Percentiles rank a stretch among this genome's conserved stretches.
These are phyloP conservation scores for Actinomortierella wolfii DNA, from an alignment of 371 early-diverging fungal species.

Conservation along the genomic window DNA sequence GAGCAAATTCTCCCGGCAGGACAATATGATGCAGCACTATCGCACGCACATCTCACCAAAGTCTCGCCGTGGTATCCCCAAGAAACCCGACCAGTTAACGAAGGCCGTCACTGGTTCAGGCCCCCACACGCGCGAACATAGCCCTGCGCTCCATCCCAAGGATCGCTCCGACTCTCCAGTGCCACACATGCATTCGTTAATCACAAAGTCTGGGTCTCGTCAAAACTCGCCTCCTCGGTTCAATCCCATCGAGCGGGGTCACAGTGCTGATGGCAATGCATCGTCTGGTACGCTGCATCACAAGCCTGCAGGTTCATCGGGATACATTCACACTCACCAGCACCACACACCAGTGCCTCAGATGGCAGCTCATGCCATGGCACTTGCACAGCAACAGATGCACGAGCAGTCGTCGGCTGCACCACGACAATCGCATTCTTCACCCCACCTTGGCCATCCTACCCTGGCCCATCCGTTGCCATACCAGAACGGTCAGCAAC, in stretches of 20 bases:
- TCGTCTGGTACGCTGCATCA: slow-evolving; percentile 20
- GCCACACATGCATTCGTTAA: too few species aligned
- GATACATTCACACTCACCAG: slow-evolving; percentile 34
- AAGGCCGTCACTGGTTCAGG: too few species aligned
- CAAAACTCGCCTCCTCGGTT: slow-evolving; percentile 39
- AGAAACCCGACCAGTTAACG: slow-evolving; percentile 17
- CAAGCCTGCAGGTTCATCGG: slow-evolving; percentile 31
- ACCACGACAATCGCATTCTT: too few species aligned
- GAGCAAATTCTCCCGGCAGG: slow-evolving; percentile 86
- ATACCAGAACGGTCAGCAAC: too few species aligned
- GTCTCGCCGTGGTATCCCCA: slow-evolving; percentile 57
- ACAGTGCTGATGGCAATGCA: slow-evolving; percentile 9
- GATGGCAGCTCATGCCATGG: slow-evolving; percentile 25
- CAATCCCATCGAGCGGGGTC: slow-evolving; percentile 32
- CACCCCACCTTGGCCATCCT: slow-evolving; percentile 1
- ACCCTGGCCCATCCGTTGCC: neutral
- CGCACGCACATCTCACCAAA: slow-evolving; percentile 81
- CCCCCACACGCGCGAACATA: slow-evolving; percentile 32
- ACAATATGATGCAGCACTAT: slow-evolving; percentile 92
- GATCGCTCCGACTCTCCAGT: slow-evolving; percentile 22
- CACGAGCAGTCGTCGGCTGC: too few species aligned
- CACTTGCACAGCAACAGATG: slow-evolving; percentile 8
- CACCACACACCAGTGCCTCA: slow-evolving; percentile 45
- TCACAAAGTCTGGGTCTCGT: too few species aligned
- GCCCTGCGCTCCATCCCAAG: slow-evolving; percentile 25